Evolutionary conservation across 2,329 filamentous ascomycete species (phyloP).

Genomic region (Thielaviopsis punctulata): DNA sequence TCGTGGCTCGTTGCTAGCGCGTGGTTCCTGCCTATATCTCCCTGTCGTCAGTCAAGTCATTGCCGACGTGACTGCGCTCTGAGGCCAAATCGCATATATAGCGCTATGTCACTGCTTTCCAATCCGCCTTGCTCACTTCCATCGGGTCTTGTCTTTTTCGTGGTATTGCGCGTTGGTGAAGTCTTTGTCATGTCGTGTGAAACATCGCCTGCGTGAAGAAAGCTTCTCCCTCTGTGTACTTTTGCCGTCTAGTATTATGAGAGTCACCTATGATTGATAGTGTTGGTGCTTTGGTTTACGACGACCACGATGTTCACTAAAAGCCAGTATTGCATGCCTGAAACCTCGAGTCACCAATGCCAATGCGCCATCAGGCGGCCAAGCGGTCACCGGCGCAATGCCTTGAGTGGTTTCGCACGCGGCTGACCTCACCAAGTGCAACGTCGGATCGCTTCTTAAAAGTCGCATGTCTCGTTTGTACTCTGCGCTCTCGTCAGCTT

Average conservation of each 20-base stretch:
- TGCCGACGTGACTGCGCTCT: neutral
- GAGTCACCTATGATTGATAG: neutral
- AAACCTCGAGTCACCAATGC: neutral
- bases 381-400: neutral
- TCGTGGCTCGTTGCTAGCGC: neutral
- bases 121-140: neutral
- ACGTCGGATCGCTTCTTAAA: neutral
- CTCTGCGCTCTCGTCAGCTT: neutral
- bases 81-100: neutral
- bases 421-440: neutral
- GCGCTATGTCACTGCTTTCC: neutral
- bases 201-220: neutral
- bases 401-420: neutral
- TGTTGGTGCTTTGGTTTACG: neutral
- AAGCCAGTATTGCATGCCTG: neutral
- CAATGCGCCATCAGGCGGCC: neutral
- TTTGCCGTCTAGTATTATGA: neutral
- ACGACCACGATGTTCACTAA: neutral
- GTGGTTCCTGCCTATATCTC: neutral
- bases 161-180: neutral
- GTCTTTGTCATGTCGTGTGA: neutral
- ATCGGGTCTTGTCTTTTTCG: neutral
- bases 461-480: neutral
- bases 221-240: neutral
- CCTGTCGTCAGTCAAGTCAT: neutral